Percentiles rank a stretch among this genome's conserved stretches.
phyloP scores from a whole-genome alignment of 2,329 filamentous ascomycete genomes.

The Microascus cirrosus region DNA sequence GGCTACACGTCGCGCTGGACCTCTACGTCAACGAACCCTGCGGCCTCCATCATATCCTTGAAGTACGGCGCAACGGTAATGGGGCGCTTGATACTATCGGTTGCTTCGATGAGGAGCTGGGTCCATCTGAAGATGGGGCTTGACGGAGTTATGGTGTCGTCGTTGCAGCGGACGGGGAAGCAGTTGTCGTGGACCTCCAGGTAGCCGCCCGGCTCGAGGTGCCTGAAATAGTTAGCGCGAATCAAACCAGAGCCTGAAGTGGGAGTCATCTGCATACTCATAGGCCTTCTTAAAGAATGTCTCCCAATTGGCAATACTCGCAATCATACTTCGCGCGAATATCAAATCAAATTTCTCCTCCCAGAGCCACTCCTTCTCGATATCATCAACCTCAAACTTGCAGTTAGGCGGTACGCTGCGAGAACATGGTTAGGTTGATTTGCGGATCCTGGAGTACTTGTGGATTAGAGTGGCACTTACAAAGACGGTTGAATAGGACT shows the following conservation, averaged over 20 bases:
- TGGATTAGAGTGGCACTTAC: conserved; percentile 10
- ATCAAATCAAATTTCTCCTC: conserved; percentile 26
- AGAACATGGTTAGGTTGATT: not conserved
- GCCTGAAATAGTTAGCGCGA: conserved; percentile 2
- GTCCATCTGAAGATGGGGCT: conserved; percentile 17
- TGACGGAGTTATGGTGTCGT: conserved; percentile 16
- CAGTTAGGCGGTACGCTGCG: conserved; percentile 32
- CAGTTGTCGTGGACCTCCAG: conserved; percentile 19
- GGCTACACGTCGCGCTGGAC: conserved; percentile 38
- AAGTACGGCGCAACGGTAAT: conserved; percentile 16
- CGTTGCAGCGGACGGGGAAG: conserved; percentile 17
- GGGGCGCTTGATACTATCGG: conserved; percentile 16
- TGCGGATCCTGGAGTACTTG: too few species aligned
- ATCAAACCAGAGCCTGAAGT: not conserved
- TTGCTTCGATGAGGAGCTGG: conserved; percentile 16
- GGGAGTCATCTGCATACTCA: conserved; percentile 8
- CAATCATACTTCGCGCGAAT: conserved; percentile 20
- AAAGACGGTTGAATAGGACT: conserved; percentile 27
- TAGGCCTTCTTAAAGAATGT: conserved; percentile 21
- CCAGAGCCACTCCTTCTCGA: conserved; percentile 28
- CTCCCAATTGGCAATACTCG: conserved; percentile 15
- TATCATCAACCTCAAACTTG: conserved; percentile 32
- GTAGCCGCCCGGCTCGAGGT: conserved; percentile 20
- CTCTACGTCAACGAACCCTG: conserved; percentile 40
- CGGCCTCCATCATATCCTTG: conserved; percentile 29